Base-by-base conservation (phyloP, 768 basidiomycete genomes). In the Termitomyces sp. region DNA sequence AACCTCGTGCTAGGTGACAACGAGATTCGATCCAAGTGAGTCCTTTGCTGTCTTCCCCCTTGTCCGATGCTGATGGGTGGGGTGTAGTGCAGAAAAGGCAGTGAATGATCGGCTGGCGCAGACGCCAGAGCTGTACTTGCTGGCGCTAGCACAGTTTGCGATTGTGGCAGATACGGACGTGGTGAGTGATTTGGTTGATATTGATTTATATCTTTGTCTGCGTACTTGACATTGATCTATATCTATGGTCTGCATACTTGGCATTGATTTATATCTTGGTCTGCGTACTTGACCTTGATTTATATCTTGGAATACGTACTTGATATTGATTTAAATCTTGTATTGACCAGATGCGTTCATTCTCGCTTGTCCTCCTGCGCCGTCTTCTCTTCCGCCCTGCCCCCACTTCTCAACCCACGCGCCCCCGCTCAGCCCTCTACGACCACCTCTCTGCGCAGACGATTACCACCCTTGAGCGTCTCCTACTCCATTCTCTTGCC, bases 1-100 rank as follows among this genome's bases (percentile, higher is more conserved):
- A 93, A 94, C 73, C 84, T 93, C 20, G 88, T 93, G 4, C 78
- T 91, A 45, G 92, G 90, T 5, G 91, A 94, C 72, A 94, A 94
- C 73, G 84, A 87, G 58, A 90, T 94, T 55, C 85, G 91, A 17
- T 78, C 87, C 65, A 88, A 81, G 91, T 89, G 67, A 56, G 76
- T 17, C 4, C 15, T 14, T 14, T 5, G 4, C 4, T 17, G 40
- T 12, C 0, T 34, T 42, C 1, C 2, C 15, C 15, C 11, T 5
- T 42, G 40, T 42, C 4, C 15, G 40, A 15, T 42, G 40, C 40
- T 71, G 25, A 49, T 10, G 29, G 20, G 0, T 6, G 17, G 11
- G 12, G 36, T 25, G 25, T 63, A 83, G 90, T 76, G 91, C 92
- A 55, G 91, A 93, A 68, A 86, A 86, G 60, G 88, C 88, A 0